These are phyloP conservation scores for Lobulomyces angularis DNA, from an alignment of 192 early-diverging fungal genomes.

Conservation along the genomic window DNA sequence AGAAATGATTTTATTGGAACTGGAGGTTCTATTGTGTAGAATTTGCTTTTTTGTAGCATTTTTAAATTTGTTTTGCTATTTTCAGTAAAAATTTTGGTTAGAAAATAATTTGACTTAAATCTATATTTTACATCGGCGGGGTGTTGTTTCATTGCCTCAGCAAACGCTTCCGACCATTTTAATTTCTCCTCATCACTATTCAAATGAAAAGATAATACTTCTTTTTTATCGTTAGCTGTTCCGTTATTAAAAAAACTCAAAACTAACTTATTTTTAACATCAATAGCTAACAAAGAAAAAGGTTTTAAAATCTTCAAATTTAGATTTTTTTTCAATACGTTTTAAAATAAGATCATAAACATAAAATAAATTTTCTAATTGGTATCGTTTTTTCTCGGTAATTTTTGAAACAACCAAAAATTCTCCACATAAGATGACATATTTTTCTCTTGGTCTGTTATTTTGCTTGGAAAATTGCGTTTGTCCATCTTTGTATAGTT, in stretches of 20 bases:
- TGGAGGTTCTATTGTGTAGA: no score
- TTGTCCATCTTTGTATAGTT: slow-evolving; percentile 30
- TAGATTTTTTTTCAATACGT: no score
- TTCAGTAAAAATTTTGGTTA: slow-evolving; percentile 7
- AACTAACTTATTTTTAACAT: slow-evolving; percentile 1
- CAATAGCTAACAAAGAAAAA: no score
- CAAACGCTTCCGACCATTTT: slow-evolving; percentile 20
- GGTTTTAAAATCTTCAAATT: no score
- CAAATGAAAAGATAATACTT: slow-evolving; percentile 3
- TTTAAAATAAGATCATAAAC: no score
- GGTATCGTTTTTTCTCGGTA: slow-evolving; percentile 7
- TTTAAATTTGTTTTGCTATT: slow-evolving; percentile 1
- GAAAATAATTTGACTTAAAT: slow-evolving; percentile 8
- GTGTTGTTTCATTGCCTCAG: slow-evolving; percentile 9
- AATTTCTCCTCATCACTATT: slow-evolving; percentile 2
- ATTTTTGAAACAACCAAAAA: slow-evolving; percentile 32
- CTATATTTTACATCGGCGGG: slow-evolving; percentile 6
- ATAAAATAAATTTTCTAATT: slow-evolving; percentile 24
- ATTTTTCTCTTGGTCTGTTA: slow-evolving; percentile 29
- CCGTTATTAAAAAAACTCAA: slow-evolving; percentile 3
- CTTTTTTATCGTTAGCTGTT: slow-evolving; percentile 9
- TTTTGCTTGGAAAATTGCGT: slow-evolving; percentile 13
- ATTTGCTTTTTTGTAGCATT: no score
- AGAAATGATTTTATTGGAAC: background rate
- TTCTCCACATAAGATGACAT: slow-evolving; percentile 33